These are phyloP conservation scores for Schwanniomyces yamadae DNA, from an alignment of 805 yeast genomes.

Conservation along the genomic window DNA sequence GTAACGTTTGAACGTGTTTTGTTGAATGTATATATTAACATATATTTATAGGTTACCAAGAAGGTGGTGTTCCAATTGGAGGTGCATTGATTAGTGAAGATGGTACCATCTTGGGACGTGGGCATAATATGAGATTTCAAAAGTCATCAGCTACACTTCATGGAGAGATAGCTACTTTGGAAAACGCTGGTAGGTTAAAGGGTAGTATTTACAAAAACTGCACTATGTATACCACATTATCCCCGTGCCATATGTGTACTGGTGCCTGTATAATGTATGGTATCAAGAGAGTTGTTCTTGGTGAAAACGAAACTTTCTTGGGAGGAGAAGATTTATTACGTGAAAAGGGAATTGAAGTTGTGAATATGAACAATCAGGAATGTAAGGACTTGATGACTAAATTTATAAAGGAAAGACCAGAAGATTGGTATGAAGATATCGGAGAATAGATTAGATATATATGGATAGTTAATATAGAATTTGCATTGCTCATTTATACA, in stretches of 20 bases:
- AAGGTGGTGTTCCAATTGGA: constrained; percentile 93
- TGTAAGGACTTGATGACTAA: constrained; percentile 73
- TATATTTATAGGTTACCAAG: constrained; percentile 51
- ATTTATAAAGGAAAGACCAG: constrained; percentile 77
- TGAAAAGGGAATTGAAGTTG: constrained; percentile 69
- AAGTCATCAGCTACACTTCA: constrained; percentile 81
- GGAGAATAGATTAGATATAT: constrained; percentile 41
- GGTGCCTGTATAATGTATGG: constrained; percentile 93
- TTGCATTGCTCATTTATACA: no score
- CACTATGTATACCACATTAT: constrained; percentile 87
- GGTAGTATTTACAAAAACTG: constrained; percentile 78
- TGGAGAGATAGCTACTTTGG: constrained; percentile 88
- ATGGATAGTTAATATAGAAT: no score
- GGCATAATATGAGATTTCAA: constrained; percentile 90
- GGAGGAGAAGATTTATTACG: constrained; percentile 81
- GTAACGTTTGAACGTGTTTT: neutral
- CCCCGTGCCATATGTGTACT: constrained; percentile 94
- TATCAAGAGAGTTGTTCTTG: constrained; percentile 80
- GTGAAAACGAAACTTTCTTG: constrained; percentile 78
- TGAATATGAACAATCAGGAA: constrained; percentile 55
- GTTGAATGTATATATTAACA: no score
- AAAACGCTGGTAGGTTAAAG: constrained; percentile 84
- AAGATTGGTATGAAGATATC: constrained; percentile 80
- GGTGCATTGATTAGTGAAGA: constrained; percentile 71
- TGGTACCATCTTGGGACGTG: constrained; percentile 80